Evolutionary conservation across 2,329 filamentous ascomycete species (phyloP).

Genomic region (Drechslera avenae): DNA sequence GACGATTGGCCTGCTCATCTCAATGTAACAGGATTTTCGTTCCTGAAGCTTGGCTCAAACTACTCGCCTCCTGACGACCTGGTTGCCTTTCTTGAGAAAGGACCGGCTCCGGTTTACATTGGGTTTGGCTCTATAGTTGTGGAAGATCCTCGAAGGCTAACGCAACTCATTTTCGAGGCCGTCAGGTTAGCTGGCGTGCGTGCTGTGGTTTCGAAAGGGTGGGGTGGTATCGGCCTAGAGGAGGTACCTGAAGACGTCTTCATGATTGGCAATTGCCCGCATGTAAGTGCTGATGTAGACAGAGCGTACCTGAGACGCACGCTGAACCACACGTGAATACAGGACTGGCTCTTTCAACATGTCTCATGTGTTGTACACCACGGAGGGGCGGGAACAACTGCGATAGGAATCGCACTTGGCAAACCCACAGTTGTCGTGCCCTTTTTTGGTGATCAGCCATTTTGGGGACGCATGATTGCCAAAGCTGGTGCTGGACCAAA

Average conservation of each 20-base stretch:
- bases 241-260: constrained; percentile 50
- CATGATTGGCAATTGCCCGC: constrained; percentile 59
- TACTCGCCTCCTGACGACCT: constrained; percentile 51
- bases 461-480: constrained; percentile 61
- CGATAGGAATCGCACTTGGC: constrained; percentile 58
- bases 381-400: constrained; percentile 64
- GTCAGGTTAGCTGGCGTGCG: constrained; percentile 47
- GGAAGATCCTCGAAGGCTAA: constrained; percentile 55
- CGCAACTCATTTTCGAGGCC: constrained; percentile 55
- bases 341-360: constrained; percentile 61
- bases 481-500: constrained; percentile 56
- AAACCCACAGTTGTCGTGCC: constrained; percentile 61
- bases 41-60: constrained; percentile 44
- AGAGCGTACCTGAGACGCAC: not conserved
- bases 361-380: constrained; percentile 64
- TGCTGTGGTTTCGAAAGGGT: constrained; percentile 61
- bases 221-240: constrained; percentile 52
- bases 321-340: not conserved
- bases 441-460: constrained; percentile 64
- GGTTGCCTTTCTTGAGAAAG: constrained; percentile 54
- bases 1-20: constrained; percentile 30
- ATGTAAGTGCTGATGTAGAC: constrained; percentile 35
- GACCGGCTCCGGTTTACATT: constrained; percentile 60
- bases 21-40: constrained; percentile 56
- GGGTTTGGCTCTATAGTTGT: constrained; percentile 64